Evolutionary conservation across 768 basidiomycete species (phyloP), one percentile per base, ranked within the genome.

Genomic region (Neoboletus magnificus): DNA sequence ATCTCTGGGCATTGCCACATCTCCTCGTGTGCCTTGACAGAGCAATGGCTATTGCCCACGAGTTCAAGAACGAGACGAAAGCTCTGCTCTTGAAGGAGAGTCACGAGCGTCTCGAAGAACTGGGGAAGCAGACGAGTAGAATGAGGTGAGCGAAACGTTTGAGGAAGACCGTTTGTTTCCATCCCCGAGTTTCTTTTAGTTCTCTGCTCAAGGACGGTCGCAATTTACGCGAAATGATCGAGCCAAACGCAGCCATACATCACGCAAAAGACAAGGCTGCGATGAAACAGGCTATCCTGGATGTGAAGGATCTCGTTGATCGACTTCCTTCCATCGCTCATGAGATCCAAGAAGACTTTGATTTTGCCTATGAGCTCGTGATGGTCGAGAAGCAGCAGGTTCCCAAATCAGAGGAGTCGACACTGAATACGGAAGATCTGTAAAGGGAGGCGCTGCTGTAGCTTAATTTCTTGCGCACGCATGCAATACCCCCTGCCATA

Each of bases 1-100:
- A 75, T 59, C 62, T 68, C 5, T 68, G 68, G 48, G 67, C 67
- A 18, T 65, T 81, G 9, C 76, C 79, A 2, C 75, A 71, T 48
- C 58, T 80, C 32, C 63, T 79, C 3, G 57, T 76, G 2, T 78
- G 74, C 56, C 68, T 81, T 27, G 74, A 80, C 48, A 50, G 63
- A n/a, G 61, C 66, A 20, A 62, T 71, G 12, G 33, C 60, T 2
- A 27, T 66, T 20, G 58, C 71, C 8, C 41, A 62, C 37, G 47
- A 62, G 18, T 57, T 64, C 46, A 79, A 79, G 65, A 56, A n/a
- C 6, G 59, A 62, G 22, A 60, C 65, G 2, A 79, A 74, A 50
- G 63, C 66, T 40, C 64, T 63, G 18, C 48, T 74, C 13, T 62
- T 30, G 4, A 52, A 60, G 18, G 71, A 63, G n/a, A 50, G 49